phyloP scores from a whole-genome alignment of 805 yeast species.

The Metschnikowia cubensis region DNA sequence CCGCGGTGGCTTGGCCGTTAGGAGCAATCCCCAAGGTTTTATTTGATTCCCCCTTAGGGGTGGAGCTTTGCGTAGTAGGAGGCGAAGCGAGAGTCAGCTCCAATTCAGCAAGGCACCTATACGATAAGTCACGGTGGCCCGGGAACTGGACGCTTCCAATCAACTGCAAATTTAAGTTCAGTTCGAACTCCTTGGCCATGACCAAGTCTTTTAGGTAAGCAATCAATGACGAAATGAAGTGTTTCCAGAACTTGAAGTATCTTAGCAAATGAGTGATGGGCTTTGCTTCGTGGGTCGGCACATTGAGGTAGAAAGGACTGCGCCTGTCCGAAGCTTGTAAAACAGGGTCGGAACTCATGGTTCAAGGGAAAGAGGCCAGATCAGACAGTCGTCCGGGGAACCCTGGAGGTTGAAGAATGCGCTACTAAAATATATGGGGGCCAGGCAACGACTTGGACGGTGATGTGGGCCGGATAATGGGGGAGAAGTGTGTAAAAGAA shows the following conservation, averaged over 20 bases:
- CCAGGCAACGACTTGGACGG: too few relatives aligned
- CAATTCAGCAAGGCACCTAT: constrained; percentile 12
- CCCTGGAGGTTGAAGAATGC: not conserved
- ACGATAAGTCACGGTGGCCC: constrained; percentile 42
- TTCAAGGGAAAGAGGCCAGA: not conserved
- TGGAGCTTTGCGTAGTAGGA: constrained; percentile 7
- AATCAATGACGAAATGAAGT: constrained; percentile 34
- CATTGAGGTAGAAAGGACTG: constrained; percentile 37
- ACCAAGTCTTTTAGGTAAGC: constrained; percentile 41
- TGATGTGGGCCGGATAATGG: not conserved
- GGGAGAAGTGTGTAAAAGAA: not conserved
- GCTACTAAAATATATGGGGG: not conserved
- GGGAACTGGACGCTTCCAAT: constrained; percentile 38
- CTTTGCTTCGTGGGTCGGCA: constrained; percentile 36
- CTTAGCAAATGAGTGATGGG: constrained; percentile 37
- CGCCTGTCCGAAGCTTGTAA: constrained; percentile 32
- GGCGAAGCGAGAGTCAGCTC: constrained; percentile 16
- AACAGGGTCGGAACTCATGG: constrained; percentile 10
- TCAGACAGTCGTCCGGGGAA: not conserved
- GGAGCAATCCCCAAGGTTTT: constrained; percentile 7
- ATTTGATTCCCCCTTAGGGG: constrained; percentile 15
- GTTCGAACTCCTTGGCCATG: constrained; percentile 43
- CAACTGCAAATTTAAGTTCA: constrained; percentile 35
- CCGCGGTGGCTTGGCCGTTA: constrained; percentile 5
- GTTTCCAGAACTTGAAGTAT: constrained; percentile 41